phyloP scores from a whole-genome alignment of 1,284 basidiomycete genomes.

The Irpex lacteus region DNA sequence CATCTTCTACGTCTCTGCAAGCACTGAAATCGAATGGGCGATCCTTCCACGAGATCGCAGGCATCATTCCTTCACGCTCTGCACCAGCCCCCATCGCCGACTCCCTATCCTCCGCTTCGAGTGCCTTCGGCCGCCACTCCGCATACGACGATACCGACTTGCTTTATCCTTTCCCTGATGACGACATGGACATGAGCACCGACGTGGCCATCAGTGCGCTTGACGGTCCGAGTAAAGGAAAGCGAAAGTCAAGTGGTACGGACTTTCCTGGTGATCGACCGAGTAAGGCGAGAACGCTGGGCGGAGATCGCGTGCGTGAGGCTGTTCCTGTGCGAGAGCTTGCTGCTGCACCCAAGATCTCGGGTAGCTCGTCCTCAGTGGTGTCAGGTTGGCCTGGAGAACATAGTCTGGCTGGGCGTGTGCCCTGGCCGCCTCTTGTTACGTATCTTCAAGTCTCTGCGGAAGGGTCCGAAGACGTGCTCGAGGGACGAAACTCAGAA shows the following conservation, averaged over 20 bases:
- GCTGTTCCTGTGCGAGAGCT: slow-evolving; percentile 52
- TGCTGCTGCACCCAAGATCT: slow-evolving; percentile 12
- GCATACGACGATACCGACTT: slow-evolving; percentile 15
- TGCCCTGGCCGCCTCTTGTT: slow-evolving; percentile 53
- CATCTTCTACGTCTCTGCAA: slow-evolving; percentile 11
- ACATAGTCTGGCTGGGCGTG: slow-evolving; percentile 26
- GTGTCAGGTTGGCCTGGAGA: slow-evolving; percentile 16
- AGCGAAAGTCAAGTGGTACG: slow-evolving; percentile 45
- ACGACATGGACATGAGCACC: slow-evolving; percentile 37
- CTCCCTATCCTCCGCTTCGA: slow-evolving; percentile 6
- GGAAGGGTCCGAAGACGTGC: slow-evolving; percentile 63
- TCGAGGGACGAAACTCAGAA: slow-evolving; percentile 82
- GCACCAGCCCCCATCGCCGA: slow-evolving; percentile 17
- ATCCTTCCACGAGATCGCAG: slow-evolving; percentile 23
- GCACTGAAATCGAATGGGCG: slow-evolving; percentile 17
- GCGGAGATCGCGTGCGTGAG: slow-evolving; percentile 63
- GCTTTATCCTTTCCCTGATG: slow-evolving; percentile 7
- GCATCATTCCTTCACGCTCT: slow-evolving; percentile 16
- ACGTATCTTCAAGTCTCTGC: slow-evolving; percentile 56
- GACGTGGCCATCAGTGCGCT: slow-evolving; percentile 54
- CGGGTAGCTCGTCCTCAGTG: slow-evolving; percentile 6
- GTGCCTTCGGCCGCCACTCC: slow-evolving; percentile 16
- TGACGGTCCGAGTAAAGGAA: slow-evolving; percentile 38
- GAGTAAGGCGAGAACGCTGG: slow-evolving; percentile 62
- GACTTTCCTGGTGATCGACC: slow-evolving; percentile 44